Conservation (phyloP, 2,329 filamentous ascomycete genomes). For the Penicillium capsulatum region DNA sequence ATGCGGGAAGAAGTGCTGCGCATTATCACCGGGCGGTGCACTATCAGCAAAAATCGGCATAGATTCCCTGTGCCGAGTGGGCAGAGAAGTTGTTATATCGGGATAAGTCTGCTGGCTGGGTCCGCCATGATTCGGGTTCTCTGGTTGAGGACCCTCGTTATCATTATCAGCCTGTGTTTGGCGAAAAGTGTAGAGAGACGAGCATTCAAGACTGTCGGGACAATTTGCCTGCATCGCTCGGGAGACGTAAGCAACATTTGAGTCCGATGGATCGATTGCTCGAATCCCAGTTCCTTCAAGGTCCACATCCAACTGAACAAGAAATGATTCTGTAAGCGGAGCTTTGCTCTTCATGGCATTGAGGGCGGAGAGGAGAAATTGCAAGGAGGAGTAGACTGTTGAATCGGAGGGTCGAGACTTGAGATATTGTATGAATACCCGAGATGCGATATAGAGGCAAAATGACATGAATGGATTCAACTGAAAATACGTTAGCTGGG, state of each 20-base stretch:
- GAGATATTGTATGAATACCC: slow-evolving; percentile 95
- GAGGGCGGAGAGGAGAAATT: slow-evolving; percentile 87
- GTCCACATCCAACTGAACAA: slow-evolving; percentile 90
- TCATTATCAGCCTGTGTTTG: slow-evolving; percentile 4
- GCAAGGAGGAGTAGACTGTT: slow-evolving; percentile 73
- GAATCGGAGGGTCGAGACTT: slow-evolving; percentile 84
- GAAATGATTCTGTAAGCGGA: slow-evolving; percentile 87
- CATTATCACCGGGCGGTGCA: slow-evolving; percentile 3
- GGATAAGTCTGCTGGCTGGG: slow-evolving; percentile 6
- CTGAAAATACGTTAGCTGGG: slow-evolving; percentile 46
- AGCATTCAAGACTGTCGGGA: slow-evolving; percentile 9
- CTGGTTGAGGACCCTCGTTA: slow-evolving; percentile 1
- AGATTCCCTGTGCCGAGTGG: slow-evolving; percentile 23
- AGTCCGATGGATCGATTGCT: slow-evolving; percentile 16
- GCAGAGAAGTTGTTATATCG: slow-evolving; percentile 20
- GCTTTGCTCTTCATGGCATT: slow-evolving; percentile 82
- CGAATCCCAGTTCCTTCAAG: slow-evolving; percentile 57
- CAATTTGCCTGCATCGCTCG: slow-evolving; percentile 13
- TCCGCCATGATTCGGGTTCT: slow-evolving; percentile 2
- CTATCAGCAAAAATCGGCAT: neutral
- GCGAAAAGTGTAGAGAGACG: slow-evolving; percentile 9
- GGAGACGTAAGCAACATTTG: slow-evolving; percentile 4
- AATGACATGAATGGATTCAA: slow-evolving; percentile 96
- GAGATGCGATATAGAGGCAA: slow-evolving; percentile 89
- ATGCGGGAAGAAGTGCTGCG: slow-evolving; percentile 10